Evolutionary conservation across 192 early-diverging fungal genomes (phyloP).

Genomic region (Gryganskiella cystojenkinii): DNA sequence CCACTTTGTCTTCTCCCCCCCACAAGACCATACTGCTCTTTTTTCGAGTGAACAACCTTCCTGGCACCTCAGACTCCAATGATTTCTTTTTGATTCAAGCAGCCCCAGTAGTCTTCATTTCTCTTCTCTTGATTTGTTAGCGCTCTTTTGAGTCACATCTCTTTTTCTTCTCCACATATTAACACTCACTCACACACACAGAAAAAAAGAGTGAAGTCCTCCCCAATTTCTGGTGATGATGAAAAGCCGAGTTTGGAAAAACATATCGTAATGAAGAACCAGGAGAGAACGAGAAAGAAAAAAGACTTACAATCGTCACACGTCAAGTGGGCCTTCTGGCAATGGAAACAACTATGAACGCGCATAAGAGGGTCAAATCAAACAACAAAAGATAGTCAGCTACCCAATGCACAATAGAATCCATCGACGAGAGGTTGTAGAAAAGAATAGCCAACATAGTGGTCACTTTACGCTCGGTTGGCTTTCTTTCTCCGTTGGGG

Average conservation of each 20-base stretch:
- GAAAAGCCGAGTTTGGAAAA: no score
- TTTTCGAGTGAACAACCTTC: no score
- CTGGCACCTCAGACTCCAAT: no score
- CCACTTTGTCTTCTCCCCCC: no score
- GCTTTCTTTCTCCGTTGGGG: slow-evolving; percentile 64
- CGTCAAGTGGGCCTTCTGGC: slow-evolving; percentile 80
- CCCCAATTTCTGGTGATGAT: background rate
- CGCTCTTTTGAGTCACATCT: slow-evolving; percentile 48
- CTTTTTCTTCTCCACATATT: slow-evolving; percentile 18
- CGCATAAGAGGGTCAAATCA: background rate
- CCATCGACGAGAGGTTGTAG: background rate
- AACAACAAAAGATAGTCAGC: background rate
- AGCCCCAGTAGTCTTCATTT: background rate
- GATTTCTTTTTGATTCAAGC: no score
- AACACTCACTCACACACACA: background rate
- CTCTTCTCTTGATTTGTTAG: background rate
- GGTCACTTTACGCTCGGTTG: slow-evolving; percentile 56
- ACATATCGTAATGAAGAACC: background rate
- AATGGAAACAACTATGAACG: slow-evolving; percentile 72
- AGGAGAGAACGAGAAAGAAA: background rate
- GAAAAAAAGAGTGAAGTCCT: background rate
- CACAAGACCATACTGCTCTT: no score
- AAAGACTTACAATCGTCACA: slow-evolving; percentile 73
- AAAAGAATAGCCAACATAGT: background rate
- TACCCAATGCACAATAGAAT: background rate